Conservation (phyloP, 108 stramenopile genomes). For the Fragilaria radians region DNA sequence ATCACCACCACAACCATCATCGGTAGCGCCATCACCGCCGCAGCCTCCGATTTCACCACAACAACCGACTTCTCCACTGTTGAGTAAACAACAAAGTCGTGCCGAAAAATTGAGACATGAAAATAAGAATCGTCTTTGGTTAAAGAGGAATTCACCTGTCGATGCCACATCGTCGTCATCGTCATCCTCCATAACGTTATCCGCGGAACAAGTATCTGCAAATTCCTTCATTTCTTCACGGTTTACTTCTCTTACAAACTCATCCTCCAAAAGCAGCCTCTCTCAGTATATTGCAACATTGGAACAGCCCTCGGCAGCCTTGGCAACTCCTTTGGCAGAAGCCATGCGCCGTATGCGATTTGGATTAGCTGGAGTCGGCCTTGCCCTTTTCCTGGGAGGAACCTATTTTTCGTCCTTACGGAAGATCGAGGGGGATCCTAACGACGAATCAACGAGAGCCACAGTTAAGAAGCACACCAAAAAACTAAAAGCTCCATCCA, state of each 20-base stretch:
- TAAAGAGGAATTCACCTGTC: background rate
- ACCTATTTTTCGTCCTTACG: background rate
- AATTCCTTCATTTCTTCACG: background rate
- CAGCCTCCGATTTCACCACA: background rate
- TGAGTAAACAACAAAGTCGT: background rate
- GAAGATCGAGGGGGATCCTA: background rate
- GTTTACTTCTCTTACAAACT: background rate
- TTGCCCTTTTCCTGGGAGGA: constrained; percentile 2
- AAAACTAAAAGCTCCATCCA: background rate
- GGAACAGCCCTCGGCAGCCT: constrained; percentile 8
- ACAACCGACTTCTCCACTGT: background rate
- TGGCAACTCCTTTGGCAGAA: constrained; percentile 25
- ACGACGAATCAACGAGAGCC: too few species aligned
- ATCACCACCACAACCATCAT: background rate
- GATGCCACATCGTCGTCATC: background rate
- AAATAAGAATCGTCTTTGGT: background rate
- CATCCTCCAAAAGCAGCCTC: background rate
- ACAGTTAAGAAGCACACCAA: background rate
- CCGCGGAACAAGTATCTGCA: background rate
- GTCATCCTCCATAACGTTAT: background rate
- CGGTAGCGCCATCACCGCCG: background rate
- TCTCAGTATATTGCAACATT: constrained; percentile 15
- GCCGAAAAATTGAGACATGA: background rate
- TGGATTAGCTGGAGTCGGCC: constrained; percentile 21
- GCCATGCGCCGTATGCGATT: constrained; percentile 22